Evolutionary conservation across 2,329 filamentous ascomycete genomes (phyloP).

Genomic region (Plectosphaerella sp.): DNA sequence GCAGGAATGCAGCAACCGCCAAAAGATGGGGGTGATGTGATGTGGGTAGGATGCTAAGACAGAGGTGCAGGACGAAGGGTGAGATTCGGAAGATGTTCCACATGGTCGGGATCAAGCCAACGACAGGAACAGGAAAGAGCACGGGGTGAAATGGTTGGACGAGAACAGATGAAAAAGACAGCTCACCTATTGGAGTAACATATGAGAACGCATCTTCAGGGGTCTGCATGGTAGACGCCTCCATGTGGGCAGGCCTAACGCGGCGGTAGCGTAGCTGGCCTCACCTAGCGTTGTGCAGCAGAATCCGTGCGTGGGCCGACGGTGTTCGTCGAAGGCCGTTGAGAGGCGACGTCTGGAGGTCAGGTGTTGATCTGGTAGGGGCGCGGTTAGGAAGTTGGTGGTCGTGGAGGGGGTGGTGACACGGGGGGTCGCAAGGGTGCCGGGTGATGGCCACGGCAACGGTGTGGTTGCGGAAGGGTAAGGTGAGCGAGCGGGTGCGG

Average conservation of each 20-base stretch:
- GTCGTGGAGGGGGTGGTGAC: background rate
- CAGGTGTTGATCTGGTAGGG: background rate
- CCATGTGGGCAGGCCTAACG: slow-evolving; percentile 25
- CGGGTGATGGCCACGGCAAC: background rate
- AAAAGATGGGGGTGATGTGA: no score
- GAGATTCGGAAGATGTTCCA: slow-evolving; percentile 14
- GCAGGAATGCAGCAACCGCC: no score
- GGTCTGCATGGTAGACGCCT: slow-evolving; percentile 36
- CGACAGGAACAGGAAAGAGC: slow-evolving; percentile 33
- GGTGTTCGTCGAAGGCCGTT: no score
- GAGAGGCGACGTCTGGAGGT: background rate
- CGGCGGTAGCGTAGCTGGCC: slow-evolving; percentile 8
- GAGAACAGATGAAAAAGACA: slow-evolving; percentile 22
- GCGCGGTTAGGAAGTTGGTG: background rate
- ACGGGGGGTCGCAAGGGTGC: background rate
- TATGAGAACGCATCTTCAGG: slow-evolving; percentile 42
- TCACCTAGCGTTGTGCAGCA: slow-evolving; percentile 5
- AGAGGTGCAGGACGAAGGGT: background rate
- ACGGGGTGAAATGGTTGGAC: slow-evolving; percentile 46
- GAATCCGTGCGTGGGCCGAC: no score
- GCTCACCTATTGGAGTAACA: slow-evolving; percentile 54
- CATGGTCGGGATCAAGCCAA: slow-evolving; percentile 38
- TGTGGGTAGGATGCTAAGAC: no score
- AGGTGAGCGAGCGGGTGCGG: background rate
- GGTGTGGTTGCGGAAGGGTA: background rate